Evolutionary conservation across 202 grass and related monocot species (phyloP).

Genomic region (Digitaria exilis): DNA sequence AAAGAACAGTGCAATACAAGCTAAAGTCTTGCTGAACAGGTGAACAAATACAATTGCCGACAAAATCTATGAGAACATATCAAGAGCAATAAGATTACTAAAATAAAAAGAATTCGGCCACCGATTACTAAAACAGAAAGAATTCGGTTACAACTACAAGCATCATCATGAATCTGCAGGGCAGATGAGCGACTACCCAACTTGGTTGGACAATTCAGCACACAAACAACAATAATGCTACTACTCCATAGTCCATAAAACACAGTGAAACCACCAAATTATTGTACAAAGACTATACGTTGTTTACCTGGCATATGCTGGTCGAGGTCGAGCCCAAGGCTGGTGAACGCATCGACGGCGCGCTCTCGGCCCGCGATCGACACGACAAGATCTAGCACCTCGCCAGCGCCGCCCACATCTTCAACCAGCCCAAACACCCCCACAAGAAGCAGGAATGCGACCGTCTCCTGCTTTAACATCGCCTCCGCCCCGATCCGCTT

Average conservation of each 20-base stretch:
- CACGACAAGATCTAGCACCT: conserved; percentile 43
- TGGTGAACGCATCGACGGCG: conserved; percentile 39
- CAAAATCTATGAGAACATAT: background rate
- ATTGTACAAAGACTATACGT: background rate
- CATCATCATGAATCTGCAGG: background rate
- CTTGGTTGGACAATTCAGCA: background rate
- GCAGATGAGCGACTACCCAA: background rate
- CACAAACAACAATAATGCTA: conserved; percentile 2
- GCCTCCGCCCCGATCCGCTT: conserved; percentile 36
- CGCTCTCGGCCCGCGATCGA: conserved; percentile 38
- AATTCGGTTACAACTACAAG: background rate
- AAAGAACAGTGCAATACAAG: background rate
- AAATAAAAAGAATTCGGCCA: no score
- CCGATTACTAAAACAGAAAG: background rate
- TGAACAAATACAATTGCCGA: conserved; percentile 7
- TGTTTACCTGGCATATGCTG: conserved; percentile 38
- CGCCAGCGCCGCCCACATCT: conserved; percentile 40
- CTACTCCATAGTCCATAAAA: background rate
- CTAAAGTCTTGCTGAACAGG: background rate
- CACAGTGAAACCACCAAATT: background rate
- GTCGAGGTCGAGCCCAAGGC: conserved; percentile 46
- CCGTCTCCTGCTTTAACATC: conserved; percentile 42
- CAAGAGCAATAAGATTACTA: background rate
- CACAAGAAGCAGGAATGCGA: conserved; percentile 51
- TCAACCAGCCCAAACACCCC: conserved; percentile 51